phyloP scores from a whole-genome alignment of 2,329 filamentous ascomycete species.

The Metarhizium rileyi region DNA sequence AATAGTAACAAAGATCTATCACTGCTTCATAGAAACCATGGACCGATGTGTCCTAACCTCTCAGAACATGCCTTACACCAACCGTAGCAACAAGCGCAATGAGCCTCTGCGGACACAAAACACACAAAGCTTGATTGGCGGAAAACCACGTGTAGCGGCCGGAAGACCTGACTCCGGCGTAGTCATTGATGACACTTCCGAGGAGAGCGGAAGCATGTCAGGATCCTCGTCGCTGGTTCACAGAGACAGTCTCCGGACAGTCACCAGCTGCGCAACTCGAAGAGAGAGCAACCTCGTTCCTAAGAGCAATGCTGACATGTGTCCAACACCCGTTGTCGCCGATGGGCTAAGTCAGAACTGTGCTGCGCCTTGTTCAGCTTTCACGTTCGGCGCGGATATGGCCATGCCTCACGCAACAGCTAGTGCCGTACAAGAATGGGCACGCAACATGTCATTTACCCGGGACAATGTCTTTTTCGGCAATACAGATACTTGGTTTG shows the following conservation, averaged over 20 bases:
- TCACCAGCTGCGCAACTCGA: constrained; percentile 10
- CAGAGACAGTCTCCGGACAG: constrained; percentile 22
- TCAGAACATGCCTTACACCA: constrained; percentile 28
- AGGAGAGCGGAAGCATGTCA: constrained; percentile 25
- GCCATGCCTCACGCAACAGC: constrained; percentile 1
- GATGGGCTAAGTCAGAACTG: neutral
- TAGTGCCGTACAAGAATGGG: constrained; percentile 21
- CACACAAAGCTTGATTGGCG: constrained; percentile 12
- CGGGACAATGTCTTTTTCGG: constrained; percentile 12
- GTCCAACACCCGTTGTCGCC: neutral
- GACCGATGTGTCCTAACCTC: constrained; percentile 26
- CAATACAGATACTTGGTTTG: constrained; percentile 16
- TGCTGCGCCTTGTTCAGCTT: neutral
- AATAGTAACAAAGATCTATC: constrained; percentile 28
- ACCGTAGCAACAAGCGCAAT: constrained; percentile 30
- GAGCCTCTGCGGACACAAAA: constrained; percentile 16
- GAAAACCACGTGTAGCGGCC: constrained; percentile 16
- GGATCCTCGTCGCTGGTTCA: constrained; percentile 14
- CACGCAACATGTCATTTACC: constrained; percentile 16
- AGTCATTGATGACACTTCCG: constrained; percentile 28
- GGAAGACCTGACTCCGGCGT: constrained; percentile 29
- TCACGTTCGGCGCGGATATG: neutral
- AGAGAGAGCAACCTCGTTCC: constrained; percentile 17
- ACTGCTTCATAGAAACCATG: constrained; percentile 30
- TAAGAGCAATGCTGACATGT: constrained; percentile 8